phyloP scores from a whole-genome alignment of 441 rosid genomes.

The Corymbia calophylla region DNA sequence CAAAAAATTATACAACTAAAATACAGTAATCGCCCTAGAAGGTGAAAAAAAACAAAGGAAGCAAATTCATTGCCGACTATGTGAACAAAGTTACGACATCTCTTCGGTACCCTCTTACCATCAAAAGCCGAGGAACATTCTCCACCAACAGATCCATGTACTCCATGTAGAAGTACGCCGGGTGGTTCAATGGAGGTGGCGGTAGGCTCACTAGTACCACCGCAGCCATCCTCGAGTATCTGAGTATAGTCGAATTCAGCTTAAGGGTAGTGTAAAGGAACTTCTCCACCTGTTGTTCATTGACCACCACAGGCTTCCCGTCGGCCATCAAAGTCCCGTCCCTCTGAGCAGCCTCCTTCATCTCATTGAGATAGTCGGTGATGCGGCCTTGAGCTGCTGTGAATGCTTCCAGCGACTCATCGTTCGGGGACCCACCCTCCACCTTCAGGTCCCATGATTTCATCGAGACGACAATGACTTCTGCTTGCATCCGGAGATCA shows the following conservation, averaged over 20 bases:
- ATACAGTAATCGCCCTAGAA: neutral
- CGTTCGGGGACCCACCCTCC: slow-evolving; percentile 55
- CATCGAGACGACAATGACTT: slow-evolving; percentile 89
- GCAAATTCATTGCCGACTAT: slow-evolving; percentile 13
- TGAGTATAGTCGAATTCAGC: slow-evolving; percentile 82
- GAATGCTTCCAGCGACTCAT: slow-evolving; percentile 82
- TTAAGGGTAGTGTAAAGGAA: slow-evolving; percentile 86
- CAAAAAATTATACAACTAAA: neutral
- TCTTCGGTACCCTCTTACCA: slow-evolving; percentile 95
- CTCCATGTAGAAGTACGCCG: slow-evolving; percentile 96
- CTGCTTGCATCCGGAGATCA: slow-evolving; percentile 99
- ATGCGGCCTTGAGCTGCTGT: slow-evolving; percentile 75
- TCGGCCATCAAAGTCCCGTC: slow-evolving; percentile 52
- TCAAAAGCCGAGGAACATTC: slow-evolving; percentile 87
- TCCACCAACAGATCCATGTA: slow-evolving; percentile 97
- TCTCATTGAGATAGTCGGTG: slow-evolving; percentile 54
- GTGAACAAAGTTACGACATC: slow-evolving; percentile 98
- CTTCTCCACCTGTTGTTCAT: slow-evolving; percentile 92
- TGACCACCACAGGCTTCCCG: slow-evolving; percentile 68
- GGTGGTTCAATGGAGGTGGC: slow-evolving; percentile 81
- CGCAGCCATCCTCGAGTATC: slow-evolving; percentile 93
- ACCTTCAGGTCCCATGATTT: slow-evolving; percentile 78
- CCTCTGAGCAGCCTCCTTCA: slow-evolving; percentile 39
- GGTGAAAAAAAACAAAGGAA: neutral
- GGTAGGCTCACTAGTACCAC: slow-evolving; percentile 97